Base-by-base conservation (phyloP, 1,284 basidiomycete genomes). In the Mycosarcoma mackinlayi region DNA sequence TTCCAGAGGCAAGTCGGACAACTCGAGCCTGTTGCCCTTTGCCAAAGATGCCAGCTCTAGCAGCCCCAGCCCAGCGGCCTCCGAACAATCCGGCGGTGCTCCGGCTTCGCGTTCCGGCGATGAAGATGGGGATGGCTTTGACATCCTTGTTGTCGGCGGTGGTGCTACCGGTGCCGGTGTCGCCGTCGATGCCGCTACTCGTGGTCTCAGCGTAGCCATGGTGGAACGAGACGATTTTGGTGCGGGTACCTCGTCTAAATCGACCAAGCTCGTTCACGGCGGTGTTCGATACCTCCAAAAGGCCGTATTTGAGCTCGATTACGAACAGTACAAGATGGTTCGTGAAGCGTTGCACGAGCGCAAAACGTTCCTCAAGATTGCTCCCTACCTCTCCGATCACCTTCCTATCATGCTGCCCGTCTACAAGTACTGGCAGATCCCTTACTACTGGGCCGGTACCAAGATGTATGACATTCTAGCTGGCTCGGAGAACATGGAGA, bases 241-340 rank as follows among this genome's bases (percentile, higher is more conserved):
- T 73, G 89, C 92, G 19, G 94, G 69, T 19, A 97, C 95, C 0
- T 96, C 93, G 3, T 96, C 93, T 25, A 98, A 98, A 83, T 93
- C 92, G 9, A 98, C 95, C 10, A 98, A 98, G 84, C 89, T 98
- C 48, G 94, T 98, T 1, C 95, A 98, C 84, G 95, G 95, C 25
- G 95, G 95, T 58, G 95, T 98, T 1, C 88, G 95, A 13, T 98
- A 98, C 84, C 88, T 98, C 13, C 94, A 97, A 80, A 98, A 97
- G 83, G 95, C 95, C 2, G 88, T 98, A 51, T 89, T 96, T 81
- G 94, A 96, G 82, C 89, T 97, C 67, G 95, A 98, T 84, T 97
- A 96, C 62, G 80, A 80, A 41, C 80, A 82, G 70, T 98, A 93
- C 88, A 96, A 96, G 85, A 91, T 98, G 76, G 95, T 98, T 24